Evolutionary conservation across 169 alveolate genomes (phyloP).

Genomic region (Theileria annulata): DNA sequence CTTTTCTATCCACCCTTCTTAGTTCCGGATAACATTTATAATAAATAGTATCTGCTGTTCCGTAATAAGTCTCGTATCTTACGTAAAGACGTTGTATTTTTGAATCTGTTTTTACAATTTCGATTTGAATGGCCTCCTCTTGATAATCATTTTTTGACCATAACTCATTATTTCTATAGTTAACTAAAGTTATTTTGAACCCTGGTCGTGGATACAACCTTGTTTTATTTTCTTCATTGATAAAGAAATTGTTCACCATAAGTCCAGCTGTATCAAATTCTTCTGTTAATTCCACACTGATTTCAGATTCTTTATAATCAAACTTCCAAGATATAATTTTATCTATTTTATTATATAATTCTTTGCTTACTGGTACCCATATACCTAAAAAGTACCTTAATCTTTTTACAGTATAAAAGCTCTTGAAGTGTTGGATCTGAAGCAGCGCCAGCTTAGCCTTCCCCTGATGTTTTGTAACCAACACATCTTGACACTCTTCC

Average conservation of each 20-base stretch:
- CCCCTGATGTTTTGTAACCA: neutral
- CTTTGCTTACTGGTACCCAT: neutral
- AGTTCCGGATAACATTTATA: neutral
- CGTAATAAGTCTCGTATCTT: slow-evolving; percentile 7
- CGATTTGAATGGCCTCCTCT: neutral
- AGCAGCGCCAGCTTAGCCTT: neutral
- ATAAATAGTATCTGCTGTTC: neutral
- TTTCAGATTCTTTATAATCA: neutral
- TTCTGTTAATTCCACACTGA: neutral
- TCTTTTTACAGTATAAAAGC: neutral
- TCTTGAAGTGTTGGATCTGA: neutral
- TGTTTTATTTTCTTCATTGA: neutral
- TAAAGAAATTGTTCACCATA: neutral
- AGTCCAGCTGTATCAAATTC: neutral
- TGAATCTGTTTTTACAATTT: neutral
- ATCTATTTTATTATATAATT: neutral
- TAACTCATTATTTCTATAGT: neutral
- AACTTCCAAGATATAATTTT: neutral
- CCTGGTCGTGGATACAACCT: neutral
- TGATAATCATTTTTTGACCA: neutral
- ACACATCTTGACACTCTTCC: neutral
- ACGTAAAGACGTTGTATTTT: neutral
- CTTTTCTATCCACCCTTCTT: neutral
- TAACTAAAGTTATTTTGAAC: neutral
- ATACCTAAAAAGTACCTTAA: neutral